phyloP scores from a whole-genome alignment of 306 rosid genomes.

The Glycine latifolia region DNA sequence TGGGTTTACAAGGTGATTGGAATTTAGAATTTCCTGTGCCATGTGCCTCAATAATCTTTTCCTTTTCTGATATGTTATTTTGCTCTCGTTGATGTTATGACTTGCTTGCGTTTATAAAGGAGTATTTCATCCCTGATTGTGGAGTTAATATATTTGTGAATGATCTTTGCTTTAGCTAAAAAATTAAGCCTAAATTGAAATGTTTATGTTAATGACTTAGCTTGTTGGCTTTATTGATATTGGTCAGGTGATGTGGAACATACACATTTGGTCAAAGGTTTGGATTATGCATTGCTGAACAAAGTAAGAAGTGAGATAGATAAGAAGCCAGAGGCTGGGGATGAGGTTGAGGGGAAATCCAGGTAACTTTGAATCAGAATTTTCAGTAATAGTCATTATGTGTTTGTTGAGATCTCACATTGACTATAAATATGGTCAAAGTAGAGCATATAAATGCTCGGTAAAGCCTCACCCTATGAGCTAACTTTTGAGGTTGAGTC shows the following conservation, averaged over 20 bases:
- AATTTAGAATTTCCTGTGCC: slow-evolving; percentile 11
- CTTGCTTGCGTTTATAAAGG: background rate
- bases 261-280: slow-evolving; percentile 93
- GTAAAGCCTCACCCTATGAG: background rate
- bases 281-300: slow-evolving; percentile 94
- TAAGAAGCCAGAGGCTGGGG: slow-evolving; percentile 83
- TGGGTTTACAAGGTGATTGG: slow-evolving; percentile 18
- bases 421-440: background rate
- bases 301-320: slow-evolving; percentile 95
- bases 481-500: background rate
- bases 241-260: slow-evolving; percentile 94
- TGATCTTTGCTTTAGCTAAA: too few species aligned
- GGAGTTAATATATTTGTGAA: too few species aligned
- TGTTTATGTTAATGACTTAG: background rate
- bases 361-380: slow-evolving; percentile 57
- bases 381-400: slow-evolving; percentile 28
- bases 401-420: slow-evolving; percentile 24
- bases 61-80: background rate
- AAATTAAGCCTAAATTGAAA: background rate
- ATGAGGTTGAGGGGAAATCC: slow-evolving; percentile 74
- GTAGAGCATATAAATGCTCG: background rate
- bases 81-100: background rate
- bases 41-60: background rate
- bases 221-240: slow-evolving; percentile 13
- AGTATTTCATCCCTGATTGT: too few species aligned